A percentile compares a stretch with the other conserved stretches of the same genome.
phyloP scores from a whole-genome alignment of 2,329 filamentous ascomycete genomes.

The Nakataea oryzae region DNA sequence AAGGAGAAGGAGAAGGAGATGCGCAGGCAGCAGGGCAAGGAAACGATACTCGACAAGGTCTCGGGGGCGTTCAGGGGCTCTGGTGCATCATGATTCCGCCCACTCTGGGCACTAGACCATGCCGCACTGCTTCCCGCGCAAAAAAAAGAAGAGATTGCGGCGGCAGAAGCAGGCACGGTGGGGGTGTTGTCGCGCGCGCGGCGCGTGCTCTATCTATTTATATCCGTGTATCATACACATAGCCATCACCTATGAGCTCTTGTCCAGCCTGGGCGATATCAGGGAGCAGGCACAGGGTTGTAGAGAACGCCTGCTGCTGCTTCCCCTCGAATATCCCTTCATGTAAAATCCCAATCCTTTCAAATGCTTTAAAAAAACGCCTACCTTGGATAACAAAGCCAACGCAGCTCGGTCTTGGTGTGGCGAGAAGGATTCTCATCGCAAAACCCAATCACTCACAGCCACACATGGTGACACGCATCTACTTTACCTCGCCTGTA shows the following conservation, averaged over 20 bases:
- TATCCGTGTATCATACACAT: not conserved
- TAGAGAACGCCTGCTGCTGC: not conserved
- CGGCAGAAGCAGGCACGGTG: no score
- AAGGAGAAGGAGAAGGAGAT: conserved; percentile 42
- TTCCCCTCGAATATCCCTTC: not conserved
- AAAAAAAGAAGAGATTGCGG: not conserved
- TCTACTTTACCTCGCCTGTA: conserved; percentile 28
- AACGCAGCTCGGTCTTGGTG: not conserved
- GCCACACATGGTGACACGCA: not conserved
- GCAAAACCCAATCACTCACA: not conserved
- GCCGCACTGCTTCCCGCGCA: not conserved
- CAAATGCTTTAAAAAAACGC: not conserved
- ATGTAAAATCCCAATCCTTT: not conserved
- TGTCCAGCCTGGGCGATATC: not conserved
- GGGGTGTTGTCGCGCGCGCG: not conserved
- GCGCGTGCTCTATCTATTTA: not conserved
- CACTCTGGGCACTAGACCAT: not conserved
- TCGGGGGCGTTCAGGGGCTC: conserved; percentile 17
- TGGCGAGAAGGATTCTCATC: not conserved
- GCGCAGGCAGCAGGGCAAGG: conserved; percentile 45
- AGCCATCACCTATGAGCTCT: not conserved
- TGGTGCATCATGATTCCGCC: not conserved
- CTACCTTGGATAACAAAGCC: not conserved
- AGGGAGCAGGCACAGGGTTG: not conserved
- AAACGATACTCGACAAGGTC: conserved; percentile 30